These are phyloP conservation scores for Botrytis sinoallii DNA, from an alignment of 2,329 filamentous ascomycete species.

Conservation along the genomic window DNA sequence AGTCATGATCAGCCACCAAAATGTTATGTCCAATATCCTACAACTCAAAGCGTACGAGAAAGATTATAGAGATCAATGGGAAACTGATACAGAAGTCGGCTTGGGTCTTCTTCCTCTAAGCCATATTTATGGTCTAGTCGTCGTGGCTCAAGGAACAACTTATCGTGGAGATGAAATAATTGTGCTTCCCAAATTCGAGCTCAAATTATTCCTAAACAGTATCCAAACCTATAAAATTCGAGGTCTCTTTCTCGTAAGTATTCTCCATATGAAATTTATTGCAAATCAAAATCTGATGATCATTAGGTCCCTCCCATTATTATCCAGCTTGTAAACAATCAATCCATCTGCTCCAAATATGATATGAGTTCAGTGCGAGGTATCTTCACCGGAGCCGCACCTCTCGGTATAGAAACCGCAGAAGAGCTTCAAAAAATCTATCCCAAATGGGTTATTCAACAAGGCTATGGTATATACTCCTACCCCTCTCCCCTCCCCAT, in stretches of 20 bases:
- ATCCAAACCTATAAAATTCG: conserved; percentile 69
- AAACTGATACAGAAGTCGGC: conserved; percentile 26
- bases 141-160: conserved; percentile 62
- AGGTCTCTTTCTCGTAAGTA: conserved; percentile 61
- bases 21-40: conserved; percentile 72
- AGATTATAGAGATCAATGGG: conserved; percentile 48
- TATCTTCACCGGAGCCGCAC: conserved; percentile 75
- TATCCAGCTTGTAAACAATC: conserved; percentile 68
- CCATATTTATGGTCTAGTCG: conserved; percentile 76
- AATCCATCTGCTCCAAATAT: conserved; percentile 59
- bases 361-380: conserved; percentile 65
- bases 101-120: conserved; percentile 83
- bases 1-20: conserved; percentile 80
- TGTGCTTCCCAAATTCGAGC: conserved; percentile 73
- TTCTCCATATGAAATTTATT: background rate
- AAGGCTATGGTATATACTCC: conserved; percentile 61
- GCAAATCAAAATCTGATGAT: background rate
- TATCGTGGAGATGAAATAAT: conserved; percentile 73
- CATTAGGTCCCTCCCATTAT: conserved; percentile 76
- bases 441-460: conserved; percentile 62
- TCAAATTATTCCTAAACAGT: conserved; percentile 58
- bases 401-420: conserved; percentile 70
- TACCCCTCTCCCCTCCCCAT: background rate
- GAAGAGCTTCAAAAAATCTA: conserved; percentile 59
- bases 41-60: conserved; percentile 44